Base-by-base conservation (phyloP, 805 yeast genomes). In the Nakazawaea laoshanensis region DNA sequence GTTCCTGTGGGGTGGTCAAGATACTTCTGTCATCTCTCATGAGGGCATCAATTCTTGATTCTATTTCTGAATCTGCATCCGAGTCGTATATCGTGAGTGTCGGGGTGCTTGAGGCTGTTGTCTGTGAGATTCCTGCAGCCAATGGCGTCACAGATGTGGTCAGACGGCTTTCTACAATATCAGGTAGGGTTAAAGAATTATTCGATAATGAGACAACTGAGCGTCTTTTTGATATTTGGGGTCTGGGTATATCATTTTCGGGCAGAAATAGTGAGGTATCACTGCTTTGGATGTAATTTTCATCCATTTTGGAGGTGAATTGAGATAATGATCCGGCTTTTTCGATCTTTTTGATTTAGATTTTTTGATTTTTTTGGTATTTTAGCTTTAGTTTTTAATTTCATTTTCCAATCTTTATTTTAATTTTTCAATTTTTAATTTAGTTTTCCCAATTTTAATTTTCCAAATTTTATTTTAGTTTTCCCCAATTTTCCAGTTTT, bases 81-180 rank as follows among this genome's bases (percentile, higher is more conserved):
- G 41, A 23, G 35, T 41, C 47, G 11, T n/a, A n/a, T n/a, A 55
- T 38, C 2, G 52, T 47, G 3, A 59, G 59, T 13, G 44, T 47
- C 7, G 48, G 47, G 29, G 47, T 40, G 19, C 24, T 35, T 7
- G 26, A 8, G 7, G 7, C 7, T 7, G 8, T 11, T 7, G 26
- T 8, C 12, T 24, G 26, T 7, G 7, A 8, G 15, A 17, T 4
- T 16, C 29, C 13, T 16, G n/a, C n/a, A 14, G n/a, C 24, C 23
- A 20, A 27, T 15, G 13, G 8, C 11, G 38, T 21, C 11, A 27
- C 29, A 10, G 36, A 28, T 5, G 35, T 35, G 24, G 38, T 30
- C 24, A 27, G 32, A 24, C 23, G 24, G 3, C 21, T 29, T 10
- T 27, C 22, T 11, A 30, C 26, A 18, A 35, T 14, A 15, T 35